phyloP scores from a whole-genome alignment of 164 flowering plant species.

The Liriodendron chinense region DNA sequence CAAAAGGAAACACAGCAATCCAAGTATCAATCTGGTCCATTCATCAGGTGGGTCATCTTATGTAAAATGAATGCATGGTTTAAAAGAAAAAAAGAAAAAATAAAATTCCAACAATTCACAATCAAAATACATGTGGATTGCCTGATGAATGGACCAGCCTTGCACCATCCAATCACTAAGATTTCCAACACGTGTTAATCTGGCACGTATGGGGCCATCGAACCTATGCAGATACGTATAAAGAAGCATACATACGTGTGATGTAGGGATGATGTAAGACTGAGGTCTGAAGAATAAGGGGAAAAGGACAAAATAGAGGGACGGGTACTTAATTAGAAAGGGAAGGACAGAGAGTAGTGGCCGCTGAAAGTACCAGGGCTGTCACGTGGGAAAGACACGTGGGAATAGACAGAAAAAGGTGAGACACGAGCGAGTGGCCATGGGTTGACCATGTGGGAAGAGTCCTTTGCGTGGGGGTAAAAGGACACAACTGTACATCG shows the following conservation, averaged over 20 bases:
- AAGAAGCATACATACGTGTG: background rate
- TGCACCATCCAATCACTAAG: too few relatives aligned
- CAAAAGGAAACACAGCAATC: too few relatives aligned
- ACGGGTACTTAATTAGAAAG: slow-evolving; percentile 3
- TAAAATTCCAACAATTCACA: too few relatives aligned
- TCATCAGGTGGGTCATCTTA: too few relatives aligned
- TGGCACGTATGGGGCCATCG: background rate
- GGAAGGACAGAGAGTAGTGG: slow-evolving; percentile 6
- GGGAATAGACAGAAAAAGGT: background rate
- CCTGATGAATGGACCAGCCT: too few relatives aligned
- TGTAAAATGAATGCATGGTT: too few relatives aligned
- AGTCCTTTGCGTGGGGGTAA: background rate
- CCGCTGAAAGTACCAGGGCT: background rate
- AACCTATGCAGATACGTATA: background rate
- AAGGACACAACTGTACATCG: background rate
- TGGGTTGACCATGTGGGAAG: background rate
- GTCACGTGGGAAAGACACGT: slow-evolving; percentile 12
- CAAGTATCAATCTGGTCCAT: too few relatives aligned
- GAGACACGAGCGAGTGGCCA: slow-evolving; percentile 2
- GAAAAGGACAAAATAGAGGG: slow-evolving; percentile 6
- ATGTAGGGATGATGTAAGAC: slow-evolving; percentile 7
- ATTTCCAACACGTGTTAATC: too few relatives aligned
- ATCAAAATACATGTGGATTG: too few relatives aligned
- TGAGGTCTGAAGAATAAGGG: slow-evolving; percentile 1
- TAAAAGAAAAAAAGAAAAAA: too few relatives aligned